These are phyloP conservation scores for Coemansia sp. DNA, from an alignment of 192 early-diverging fungal genomes.

Conservation along the genomic window DNA sequence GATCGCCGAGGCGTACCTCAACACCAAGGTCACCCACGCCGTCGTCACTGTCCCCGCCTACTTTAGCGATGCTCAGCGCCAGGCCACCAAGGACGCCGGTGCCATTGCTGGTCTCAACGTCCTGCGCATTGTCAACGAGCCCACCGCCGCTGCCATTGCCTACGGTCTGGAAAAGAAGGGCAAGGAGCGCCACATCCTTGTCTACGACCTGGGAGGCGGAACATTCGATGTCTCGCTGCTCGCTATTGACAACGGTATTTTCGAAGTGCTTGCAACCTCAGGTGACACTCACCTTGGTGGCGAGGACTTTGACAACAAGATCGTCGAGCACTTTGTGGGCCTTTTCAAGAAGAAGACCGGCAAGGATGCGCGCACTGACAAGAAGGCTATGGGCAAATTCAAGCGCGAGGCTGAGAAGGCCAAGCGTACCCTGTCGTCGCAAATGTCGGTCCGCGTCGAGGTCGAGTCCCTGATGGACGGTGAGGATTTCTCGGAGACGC, in stretches of 20 bases:
- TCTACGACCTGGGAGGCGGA: constrained; percentile 98
- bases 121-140: constrained; percentile 99
- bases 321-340: constrained; percentile 87
- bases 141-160: constrained; percentile 98
- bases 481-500: constrained; percentile 67
- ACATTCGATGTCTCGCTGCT: constrained; percentile 98
- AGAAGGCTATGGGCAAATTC: constrained; percentile 94
- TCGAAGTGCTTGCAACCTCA: constrained; percentile 97
- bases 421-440: constrained; percentile 97
- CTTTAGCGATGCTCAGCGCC: constrained; percentile 99
- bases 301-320: constrained; percentile 99
- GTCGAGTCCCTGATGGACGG: constrained; percentile 97
- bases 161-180: constrained; percentile 98
- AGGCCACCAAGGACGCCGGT: constrained; percentile 99
- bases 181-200: constrained; percentile 90
- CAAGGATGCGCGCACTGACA: constrained; percentile 78
- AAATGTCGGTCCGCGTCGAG: constrained; percentile 90
- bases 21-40: constrained; percentile 81
- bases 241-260: constrained; percentile 96
- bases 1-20: constrained; percentile 79
- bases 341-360: constrained; percentile 88
- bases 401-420: constrained; percentile 99
- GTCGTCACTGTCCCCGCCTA: constrained; percentile 98
- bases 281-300: constrained; percentile 99
- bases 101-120: constrained; percentile 95